Conservation (phyloP, 2,329 filamentous ascomycete genomes). For the Zymoseptoria tritici region DNA sequence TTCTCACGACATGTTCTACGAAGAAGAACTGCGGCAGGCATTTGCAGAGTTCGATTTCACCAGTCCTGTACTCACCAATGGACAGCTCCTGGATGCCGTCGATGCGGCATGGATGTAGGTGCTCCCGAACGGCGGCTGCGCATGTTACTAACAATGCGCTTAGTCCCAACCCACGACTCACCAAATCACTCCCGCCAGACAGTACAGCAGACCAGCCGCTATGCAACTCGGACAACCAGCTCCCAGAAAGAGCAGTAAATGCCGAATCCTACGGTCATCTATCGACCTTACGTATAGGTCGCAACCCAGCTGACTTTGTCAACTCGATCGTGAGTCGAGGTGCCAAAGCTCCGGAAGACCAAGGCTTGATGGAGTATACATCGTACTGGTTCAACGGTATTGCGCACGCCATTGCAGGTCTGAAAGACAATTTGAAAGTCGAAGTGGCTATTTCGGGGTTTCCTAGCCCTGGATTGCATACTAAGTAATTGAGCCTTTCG, state of each 20-base stretch:
- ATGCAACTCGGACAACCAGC: too few species aligned
- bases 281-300: not conserved
- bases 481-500: too few species aligned
- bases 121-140: not conserved
- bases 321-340: not conserved
- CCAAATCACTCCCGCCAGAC: not conserved
- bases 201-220: not conserved
- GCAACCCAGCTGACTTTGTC: conserved; percentile 3
- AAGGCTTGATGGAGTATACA: not conserved
- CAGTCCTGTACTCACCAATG: not conserved
- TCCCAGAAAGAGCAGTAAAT: too few species aligned
- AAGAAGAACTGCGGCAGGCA: not conserved
- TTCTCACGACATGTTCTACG: not conserved
- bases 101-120: conserved; percentile 1
- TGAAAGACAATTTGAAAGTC: not conserved
- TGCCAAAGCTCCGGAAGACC: not conserved
- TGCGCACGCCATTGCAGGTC: not conserved
- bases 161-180: not conserved
- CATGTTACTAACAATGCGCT: not conserved
- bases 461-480: not conserved
- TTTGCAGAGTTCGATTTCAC: conserved; percentile 1
- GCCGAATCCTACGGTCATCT: not conserved
- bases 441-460: not conserved
- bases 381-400: conserved; percentile 1
- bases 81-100: not conserved